A percentile compares a stretch with the other conserved stretches of the same genome.
Conservation (phyloP, 2,329 filamentous ascomycete genomes). For the Colletotrichum melonis region DNA sequence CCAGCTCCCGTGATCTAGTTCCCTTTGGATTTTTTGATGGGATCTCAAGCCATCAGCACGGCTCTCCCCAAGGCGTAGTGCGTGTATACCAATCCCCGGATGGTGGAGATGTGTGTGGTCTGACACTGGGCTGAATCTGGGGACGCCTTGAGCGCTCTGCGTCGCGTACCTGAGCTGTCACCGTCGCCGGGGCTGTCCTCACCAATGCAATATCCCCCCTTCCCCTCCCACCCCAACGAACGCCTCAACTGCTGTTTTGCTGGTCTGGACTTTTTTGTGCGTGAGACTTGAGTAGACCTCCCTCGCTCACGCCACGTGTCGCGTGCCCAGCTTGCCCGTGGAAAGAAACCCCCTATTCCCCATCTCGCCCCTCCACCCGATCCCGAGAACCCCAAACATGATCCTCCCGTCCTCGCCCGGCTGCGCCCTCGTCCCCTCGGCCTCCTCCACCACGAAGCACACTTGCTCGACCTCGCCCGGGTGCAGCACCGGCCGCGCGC, state of each 20-base stretch:
- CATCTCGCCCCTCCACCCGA: conserved; percentile 91
- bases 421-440: conserved; percentile 53
- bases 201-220: neutral
- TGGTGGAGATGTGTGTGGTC: neutral
- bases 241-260: neutral
- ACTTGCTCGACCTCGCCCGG: conserved; percentile 75
- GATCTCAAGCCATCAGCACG: neutral
- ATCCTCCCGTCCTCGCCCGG: conserved; percentile 70
- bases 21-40: neutral
- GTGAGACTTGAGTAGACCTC: too few species aligned
- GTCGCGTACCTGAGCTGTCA: neutral
- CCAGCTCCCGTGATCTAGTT: neutral
- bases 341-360: conserved; percentile 88
- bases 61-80: neutral
- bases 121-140: neutral
- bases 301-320: conserved; percentile 42
- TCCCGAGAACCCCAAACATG: conserved; percentile 82
- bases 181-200: neutral
- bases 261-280: neutral
- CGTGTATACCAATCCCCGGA: neutral
- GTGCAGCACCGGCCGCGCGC: conserved; percentile 65
- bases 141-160: neutral
- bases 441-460: conserved; percentile 69
- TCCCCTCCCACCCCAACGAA: neutral
- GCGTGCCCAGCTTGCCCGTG: conserved; percentile 81